Evolutionary conservation across 352 stramenopile species (phyloP).

Genomic region (Phytophthora pinifolia): DNA sequence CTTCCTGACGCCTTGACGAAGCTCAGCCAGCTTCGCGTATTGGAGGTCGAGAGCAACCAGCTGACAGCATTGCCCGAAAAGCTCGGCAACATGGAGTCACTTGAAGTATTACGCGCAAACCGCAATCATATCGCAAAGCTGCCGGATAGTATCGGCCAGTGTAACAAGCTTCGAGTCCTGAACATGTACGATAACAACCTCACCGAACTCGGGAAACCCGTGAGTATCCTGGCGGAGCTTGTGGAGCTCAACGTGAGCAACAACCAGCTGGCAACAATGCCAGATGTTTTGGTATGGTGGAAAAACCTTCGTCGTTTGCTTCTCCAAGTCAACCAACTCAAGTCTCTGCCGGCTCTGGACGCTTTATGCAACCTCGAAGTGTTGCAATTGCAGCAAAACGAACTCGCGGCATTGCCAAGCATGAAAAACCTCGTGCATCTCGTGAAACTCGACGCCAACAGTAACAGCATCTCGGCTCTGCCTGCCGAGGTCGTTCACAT

Average conservation of each 20-base stretch:
- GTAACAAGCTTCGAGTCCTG: conserved; percentile 48
- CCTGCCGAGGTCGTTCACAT: conserved; percentile 51
- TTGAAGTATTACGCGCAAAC: conserved; percentile 56
- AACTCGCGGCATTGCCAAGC: conserved; percentile 50
- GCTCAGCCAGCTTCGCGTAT: conserved; percentile 45
- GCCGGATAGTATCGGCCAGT: conserved; percentile 52
- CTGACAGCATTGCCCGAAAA: conserved; percentile 45
- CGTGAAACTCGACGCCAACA: conserved; percentile 80
- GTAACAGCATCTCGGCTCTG: conserved; percentile 58
- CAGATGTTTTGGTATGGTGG: conserved; percentile 40
- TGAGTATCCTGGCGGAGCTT: conserved; percentile 55
- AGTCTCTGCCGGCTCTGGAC: conserved; percentile 44
- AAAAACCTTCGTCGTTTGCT: conserved; percentile 60
- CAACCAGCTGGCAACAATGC: conserved; percentile 48
- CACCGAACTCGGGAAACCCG: conserved; percentile 39
- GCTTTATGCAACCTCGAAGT: conserved; percentile 60
- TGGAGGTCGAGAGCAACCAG: conserved; percentile 63
- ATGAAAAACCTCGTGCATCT: conserved; percentile 66
- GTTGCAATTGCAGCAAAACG: conserved; percentile 64
- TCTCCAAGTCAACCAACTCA: conserved; percentile 57
- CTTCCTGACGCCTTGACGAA: conserved; percentile 49
- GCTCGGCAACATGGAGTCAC: conserved; percentile 49
- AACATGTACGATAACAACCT: conserved; percentile 86
- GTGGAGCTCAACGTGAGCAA: conserved; percentile 78
- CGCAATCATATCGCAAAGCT: conserved; percentile 55